Percentiles rank a stretch among this genome's conserved stretches.
Evolutionary conservation across 2,329 filamentous ascomycete genomes (phyloP).

Genomic region (Mariannaea elegans): DNA sequence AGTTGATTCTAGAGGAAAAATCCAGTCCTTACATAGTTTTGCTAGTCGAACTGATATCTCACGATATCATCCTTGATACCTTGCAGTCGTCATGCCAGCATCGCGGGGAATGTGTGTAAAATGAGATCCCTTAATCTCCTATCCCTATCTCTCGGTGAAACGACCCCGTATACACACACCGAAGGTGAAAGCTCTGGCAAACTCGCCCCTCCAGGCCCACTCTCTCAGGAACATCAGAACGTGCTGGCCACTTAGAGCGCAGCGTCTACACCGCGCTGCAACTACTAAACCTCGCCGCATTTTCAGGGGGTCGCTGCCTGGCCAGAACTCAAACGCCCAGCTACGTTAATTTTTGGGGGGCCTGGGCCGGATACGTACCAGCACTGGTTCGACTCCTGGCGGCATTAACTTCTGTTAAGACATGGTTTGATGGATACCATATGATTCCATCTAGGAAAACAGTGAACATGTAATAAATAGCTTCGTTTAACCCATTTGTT

Average conservation of each 20-base stretch:
- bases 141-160: not conserved
- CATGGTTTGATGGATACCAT: not conserved
- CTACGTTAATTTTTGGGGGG: conserved; percentile 37
- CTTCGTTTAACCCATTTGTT: not conserved
- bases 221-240: not conserved
- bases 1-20: no score
- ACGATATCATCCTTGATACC: no score
- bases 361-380: conserved; percentile 10
- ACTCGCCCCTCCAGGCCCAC: not conserved
- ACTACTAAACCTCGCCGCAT: conserved; percentile 8
- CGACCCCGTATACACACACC: not conserved
- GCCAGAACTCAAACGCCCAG: conserved; percentile 29
- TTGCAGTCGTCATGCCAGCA: no score
- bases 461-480: not conserved
- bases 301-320: conserved; percentile 24
- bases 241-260: conserved; percentile 6
- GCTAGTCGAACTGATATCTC: no score
- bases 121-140: not conserved
- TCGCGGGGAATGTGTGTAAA: no score
- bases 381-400: conserved; percentile 39
- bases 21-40: no score
- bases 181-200: not conserved
- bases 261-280: conserved; percentile 3
- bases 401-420: conserved; percentile 46
- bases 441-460: not conserved